These are phyloP conservation scores for Phytophthora sansomeana DNA, from an alignment of 352 stramenopile genomes.

Conservation along the genomic window DNA sequence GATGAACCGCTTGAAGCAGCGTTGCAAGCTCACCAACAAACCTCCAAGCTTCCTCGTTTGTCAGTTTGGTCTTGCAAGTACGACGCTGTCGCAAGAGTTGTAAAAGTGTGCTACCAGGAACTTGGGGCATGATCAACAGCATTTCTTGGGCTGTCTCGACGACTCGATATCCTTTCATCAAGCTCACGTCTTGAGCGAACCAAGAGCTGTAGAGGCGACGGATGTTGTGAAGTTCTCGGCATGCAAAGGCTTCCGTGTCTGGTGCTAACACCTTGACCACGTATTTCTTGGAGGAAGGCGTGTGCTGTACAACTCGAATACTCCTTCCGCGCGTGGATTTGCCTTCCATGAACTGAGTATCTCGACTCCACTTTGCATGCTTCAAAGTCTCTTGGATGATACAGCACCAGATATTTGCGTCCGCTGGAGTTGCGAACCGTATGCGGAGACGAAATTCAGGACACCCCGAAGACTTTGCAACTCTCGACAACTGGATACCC, in stretches of 20 bases:
- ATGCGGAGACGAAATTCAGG: conserved; percentile 44
- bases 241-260: conserved; percentile 20
- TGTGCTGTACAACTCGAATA: conserved; percentile 23
- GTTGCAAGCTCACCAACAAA: conserved; percentile 14
- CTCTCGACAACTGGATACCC: conserved; percentile 49
- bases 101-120: conserved; percentile 54
- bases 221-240: conserved; percentile 52
- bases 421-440: conserved; percentile 57
- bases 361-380: conserved; percentile 47
- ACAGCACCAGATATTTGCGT: conserved; percentile 59
- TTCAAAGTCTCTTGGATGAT: conserved; percentile 47
- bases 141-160: conserved; percentile 56
- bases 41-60: conserved; percentile 16
- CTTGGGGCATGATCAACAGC: conserved; percentile 63
- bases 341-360: conserved; percentile 31
- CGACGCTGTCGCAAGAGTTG: conserved; percentile 41
- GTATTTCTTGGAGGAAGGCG: conserved; percentile 29
- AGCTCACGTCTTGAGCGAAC: conserved; percentile 18
- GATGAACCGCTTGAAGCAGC: conserved; percentile 93
- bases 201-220: conserved; percentile 37
- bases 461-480: conserved; percentile 1
- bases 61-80: conserved; percentile 24
- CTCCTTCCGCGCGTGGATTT: neutral
- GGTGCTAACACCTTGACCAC: conserved; percentile 54
- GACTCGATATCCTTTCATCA: conserved; percentile 57